A percentile compares a stretch with the other conserved stretches of the same genome.
Evolutionary conservation across 768 basidiomycete species (phyloP).

Genomic region (Phylloporus sp.): DNA sequence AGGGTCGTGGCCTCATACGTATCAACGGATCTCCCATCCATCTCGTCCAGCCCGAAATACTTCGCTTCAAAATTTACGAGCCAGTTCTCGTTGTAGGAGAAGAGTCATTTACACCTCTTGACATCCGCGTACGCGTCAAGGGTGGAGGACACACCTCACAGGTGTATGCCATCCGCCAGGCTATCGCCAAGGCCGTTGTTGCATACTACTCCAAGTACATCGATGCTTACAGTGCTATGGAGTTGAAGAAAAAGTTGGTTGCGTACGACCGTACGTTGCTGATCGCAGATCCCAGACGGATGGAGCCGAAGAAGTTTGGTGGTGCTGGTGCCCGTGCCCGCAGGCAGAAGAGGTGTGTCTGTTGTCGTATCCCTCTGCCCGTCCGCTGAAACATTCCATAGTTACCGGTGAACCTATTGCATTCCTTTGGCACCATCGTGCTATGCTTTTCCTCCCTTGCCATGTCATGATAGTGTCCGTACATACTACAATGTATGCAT

Average conservation of each 20-base stretch:
- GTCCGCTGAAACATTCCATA: conserved; percentile 30
- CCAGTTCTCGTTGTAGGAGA: conserved; percentile 92
- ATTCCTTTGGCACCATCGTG: conserved; percentile 43
- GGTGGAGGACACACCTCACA: conserved; percentile 99
- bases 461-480: conserved; percentile 34
- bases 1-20: conserved; percentile 94
- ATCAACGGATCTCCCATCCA: conserved; percentile 96
- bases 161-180: conserved; percentile 98
- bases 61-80: conserved; percentile 98
- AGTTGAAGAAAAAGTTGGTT: conserved; percentile 96
- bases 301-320: conserved; percentile 99
- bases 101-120: conserved; percentile 80
- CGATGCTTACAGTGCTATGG: conserved; percentile 95
- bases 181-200: conserved; percentile 95
- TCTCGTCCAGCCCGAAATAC: conserved; percentile 91
- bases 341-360: conserved; percentile 85
- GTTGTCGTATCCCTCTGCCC: background rate
- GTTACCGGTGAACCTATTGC: conserved; percentile 58
- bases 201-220: conserved; percentile 99
- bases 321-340: conserved; percentile 97
- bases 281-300: conserved; percentile 93
- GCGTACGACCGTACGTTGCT: conserved; percentile 90
- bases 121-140: conserved; percentile 97
- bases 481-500: conserved; percentile 16
- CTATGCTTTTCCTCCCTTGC: conserved; percentile 36